Conservation (phyloP, 1,139 yeast species). For the Suhomyces ambrosiae region DNA sequence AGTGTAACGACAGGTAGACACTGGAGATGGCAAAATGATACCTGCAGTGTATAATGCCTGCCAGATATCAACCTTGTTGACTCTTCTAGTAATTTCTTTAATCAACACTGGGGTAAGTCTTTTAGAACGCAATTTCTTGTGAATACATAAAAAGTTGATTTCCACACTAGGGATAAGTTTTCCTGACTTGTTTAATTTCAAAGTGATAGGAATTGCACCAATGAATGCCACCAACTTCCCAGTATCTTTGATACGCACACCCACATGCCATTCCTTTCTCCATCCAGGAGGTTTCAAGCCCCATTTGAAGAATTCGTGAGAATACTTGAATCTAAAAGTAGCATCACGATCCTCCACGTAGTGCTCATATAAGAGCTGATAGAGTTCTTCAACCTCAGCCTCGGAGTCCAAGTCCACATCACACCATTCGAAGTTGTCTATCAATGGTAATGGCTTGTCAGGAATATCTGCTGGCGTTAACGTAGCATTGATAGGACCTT, state of each 20-base stretch:
- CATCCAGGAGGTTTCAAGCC: slow-evolving; percentile 95
- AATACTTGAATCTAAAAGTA: slow-evolving; percentile 86
- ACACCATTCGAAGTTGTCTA: slow-evolving; percentile 86
- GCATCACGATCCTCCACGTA: slow-evolving; percentile 95
- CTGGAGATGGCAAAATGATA: slow-evolving; percentile 85
- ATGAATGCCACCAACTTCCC: slow-evolving; percentile 88
- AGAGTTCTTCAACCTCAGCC: slow-evolving; percentile 69
- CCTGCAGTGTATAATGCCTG: slow-evolving; percentile 97
- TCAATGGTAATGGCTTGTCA: slow-evolving; percentile 66
- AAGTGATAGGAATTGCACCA: slow-evolving; percentile 80
- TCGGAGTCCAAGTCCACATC: slow-evolving; percentile 67
- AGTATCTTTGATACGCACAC: slow-evolving; percentile 80
- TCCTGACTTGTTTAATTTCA: slow-evolving; percentile 59
- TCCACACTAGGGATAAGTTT: slow-evolving; percentile 68
- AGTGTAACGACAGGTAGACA: slow-evolving; percentile 86
- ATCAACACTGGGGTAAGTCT: slow-evolving; percentile 92
- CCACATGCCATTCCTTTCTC: slow-evolving; percentile 86
- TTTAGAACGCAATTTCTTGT: slow-evolving; percentile 89
- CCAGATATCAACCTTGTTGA: slow-evolving; percentile 83
- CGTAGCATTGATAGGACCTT: slow-evolving; percentile 77
- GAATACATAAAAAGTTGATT: slow-evolving; percentile 91
- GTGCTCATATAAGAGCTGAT: slow-evolving; percentile 78
- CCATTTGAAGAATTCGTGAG: slow-evolving; percentile 85
- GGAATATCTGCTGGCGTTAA: slow-evolving; percentile 76
- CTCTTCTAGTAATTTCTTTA: slow-evolving; percentile 92